phyloP scores from a whole-genome alignment of 192 early-diverging fungal species.

The Chytriomyces confervae region DNA sequence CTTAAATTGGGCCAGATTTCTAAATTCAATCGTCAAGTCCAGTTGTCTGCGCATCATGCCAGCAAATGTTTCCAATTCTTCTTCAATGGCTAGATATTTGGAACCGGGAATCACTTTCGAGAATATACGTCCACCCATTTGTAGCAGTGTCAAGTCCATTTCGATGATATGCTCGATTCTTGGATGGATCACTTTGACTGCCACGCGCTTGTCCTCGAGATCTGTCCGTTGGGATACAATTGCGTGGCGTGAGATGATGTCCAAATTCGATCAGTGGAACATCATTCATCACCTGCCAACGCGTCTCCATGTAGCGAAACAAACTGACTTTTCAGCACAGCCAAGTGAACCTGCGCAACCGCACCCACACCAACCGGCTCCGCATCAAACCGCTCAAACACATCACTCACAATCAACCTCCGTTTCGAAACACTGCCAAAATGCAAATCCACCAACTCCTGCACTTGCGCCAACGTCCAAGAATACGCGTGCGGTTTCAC shows the following conservation, averaged over 20 bases:
- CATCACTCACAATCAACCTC: slow-evolving; percentile 63
- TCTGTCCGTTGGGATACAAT: not conserved
- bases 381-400: slow-evolving; percentile 78
- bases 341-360: slow-evolving; percentile 83
- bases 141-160: slow-evolving; percentile 83
- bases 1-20: slow-evolving; percentile 64
- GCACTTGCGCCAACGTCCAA: slow-evolving; percentile 67
- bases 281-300: too few species aligned
- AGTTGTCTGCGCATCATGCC: slow-evolving; percentile 90
- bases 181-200: slow-evolving; percentile 93
- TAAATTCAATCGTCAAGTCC: slow-evolving; percentile 82
- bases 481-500: slow-evolving; percentile 76
- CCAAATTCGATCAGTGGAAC: too few species aligned
- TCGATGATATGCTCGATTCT: slow-evolving; percentile 67
- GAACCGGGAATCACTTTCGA: slow-evolving; percentile 71
- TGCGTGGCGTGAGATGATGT: too few species aligned
- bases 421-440: slow-evolving; percentile 55
- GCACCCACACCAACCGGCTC: slow-evolving; percentile 88
- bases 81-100: slow-evolving; percentile 82
- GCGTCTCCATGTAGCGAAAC: not conserved
- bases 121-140: slow-evolving; percentile 66
- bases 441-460: slow-evolving; percentile 35
- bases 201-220: slow-evolving; percentile 35
- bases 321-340: slow-evolving; percentile 6
- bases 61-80: slow-evolving; percentile 88